Evolutionary conservation across 805 yeast genomes (phyloP), one percentile per base, ranked within the genome.

Genomic region (Saccharomyces paradoxus): DNA sequence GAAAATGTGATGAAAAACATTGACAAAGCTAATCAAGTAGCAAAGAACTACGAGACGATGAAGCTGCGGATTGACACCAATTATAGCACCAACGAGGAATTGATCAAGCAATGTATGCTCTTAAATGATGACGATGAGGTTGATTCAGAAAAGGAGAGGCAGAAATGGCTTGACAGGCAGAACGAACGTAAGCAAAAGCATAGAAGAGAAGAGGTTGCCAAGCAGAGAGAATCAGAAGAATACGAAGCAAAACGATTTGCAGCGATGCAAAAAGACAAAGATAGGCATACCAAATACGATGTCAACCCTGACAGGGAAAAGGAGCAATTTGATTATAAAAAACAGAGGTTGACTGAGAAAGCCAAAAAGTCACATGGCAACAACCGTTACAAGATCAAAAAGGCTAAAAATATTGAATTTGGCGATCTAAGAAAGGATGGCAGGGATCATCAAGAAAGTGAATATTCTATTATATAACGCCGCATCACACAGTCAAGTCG

Each of bases 181-280:
- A 50, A 56, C 21, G 27, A 28, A 13, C 59, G 71, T 41, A 54
- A 52, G 31, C 50, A 60, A 41, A 54, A 61, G 9, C 58, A 58
- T 14, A 62, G 70, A 55, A 60, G 60, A 13, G 32, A 48, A 8
- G 53, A 62, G 17, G 53, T 67, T 8, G 60, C 59, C 5, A 61
- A 58, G 37, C 73, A 69, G 53, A 29, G 56, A 41, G 65, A 61
- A 51, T 17, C 62, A 13, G 72, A 69, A 52, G 65, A 63, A 27
- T 54, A 59, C 31, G 67, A 66, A 50, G 55, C 55, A 21, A 60
- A 57, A 10, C 65, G 58, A 53, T 41, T 63, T 7, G 44, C 22
- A 1, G 22, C 44, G 2, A 2, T 37, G 22, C 44, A 50, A 54
- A 53, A 41, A 53, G 44, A 17, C 17, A 37, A 37, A 37, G 44